A percentile compares a stretch with the other conserved stretches of the same genome.
Conservation (phyloP, 2,329 filamentous ascomycete species). For the Nemania sp. region DNA sequence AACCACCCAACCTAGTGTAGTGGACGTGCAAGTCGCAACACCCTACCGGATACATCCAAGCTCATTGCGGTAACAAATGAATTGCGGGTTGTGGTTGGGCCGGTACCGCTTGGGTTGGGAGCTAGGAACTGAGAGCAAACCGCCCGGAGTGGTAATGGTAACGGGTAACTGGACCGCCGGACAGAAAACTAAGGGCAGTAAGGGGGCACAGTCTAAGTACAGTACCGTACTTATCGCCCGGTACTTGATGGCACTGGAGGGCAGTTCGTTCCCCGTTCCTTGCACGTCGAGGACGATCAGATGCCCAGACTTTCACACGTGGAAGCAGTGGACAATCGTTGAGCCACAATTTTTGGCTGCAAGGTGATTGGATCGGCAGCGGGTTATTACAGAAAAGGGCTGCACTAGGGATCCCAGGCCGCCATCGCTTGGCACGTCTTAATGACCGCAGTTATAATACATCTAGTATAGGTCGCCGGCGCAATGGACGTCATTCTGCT, state of each 20-base stretch:
- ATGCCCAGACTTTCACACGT: slow-evolving; percentile 25
- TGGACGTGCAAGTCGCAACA: too few relatives aligned
- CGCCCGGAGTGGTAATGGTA: too few relatives aligned
- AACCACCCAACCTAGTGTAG: too few relatives aligned
- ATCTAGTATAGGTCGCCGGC: not conserved
- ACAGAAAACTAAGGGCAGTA: not conserved
- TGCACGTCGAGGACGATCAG: not conserved
- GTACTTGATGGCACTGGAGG: too few relatives aligned
- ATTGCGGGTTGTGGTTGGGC: not conserved
- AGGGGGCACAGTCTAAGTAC: not conserved
- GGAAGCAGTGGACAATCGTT: slow-evolving; percentile 13
- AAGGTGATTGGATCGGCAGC: slow-evolving; percentile 15
- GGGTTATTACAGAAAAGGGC: slow-evolving; percentile 7
- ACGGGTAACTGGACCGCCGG: not conserved
- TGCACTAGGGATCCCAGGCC: slow-evolving; percentile 7
- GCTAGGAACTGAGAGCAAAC: too few relatives aligned
- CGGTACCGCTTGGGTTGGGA: too few relatives aligned
- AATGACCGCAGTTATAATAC: not conserved
- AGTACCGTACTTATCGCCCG: not conserved
- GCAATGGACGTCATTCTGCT: not conserved
- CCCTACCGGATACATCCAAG: slow-evolving; percentile 1
- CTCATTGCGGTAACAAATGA: slow-evolving; percentile 9
- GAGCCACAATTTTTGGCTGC: slow-evolving; percentile 12
- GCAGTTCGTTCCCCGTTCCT: too few relatives aligned
- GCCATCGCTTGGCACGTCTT: slow-evolving; percentile 7